Percentiles rank a stretch among this genome's conserved stretches.
Evolutionary conservation across 2,329 filamentous ascomycete species (phyloP).

Genomic region (Ophiosphaerella narmari): DNA sequence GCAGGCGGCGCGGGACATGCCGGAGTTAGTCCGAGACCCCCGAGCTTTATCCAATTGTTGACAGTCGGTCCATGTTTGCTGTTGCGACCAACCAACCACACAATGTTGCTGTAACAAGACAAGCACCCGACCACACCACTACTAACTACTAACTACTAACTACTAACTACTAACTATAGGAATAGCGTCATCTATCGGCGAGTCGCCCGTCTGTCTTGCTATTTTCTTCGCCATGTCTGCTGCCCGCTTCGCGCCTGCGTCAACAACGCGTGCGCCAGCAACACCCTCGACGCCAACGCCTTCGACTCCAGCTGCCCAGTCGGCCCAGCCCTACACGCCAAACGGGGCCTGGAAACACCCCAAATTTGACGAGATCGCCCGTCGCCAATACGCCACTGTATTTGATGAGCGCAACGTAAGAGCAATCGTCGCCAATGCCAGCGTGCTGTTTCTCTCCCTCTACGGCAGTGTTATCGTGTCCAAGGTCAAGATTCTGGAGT

Average conservation of each 20-base stretch:
- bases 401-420: conserved; percentile 80
- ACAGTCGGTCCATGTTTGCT: conserved; percentile 6
- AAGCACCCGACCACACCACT: not conserved
- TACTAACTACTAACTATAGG: conserved; percentile 33
- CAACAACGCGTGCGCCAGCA: conserved; percentile 8
- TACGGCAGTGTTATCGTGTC: conserved; percentile 30
- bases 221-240: conserved; percentile 20
- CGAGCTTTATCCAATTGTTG: conserved; percentile 1
- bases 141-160: conserved; percentile 33
- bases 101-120: not conserved
- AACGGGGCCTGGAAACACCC: conserved; percentile 91
- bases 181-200: conserved; percentile 3
- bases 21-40: not conserved
- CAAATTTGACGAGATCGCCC: conserved; percentile 81
- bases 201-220: too few species aligned
- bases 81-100: conserved; percentile 1
- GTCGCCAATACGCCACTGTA: conserved; percentile 74
- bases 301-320: conserved; percentile 32
- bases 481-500: conserved; percentile 25
- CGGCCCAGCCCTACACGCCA: conserved; percentile 36
- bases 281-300: conserved; percentile 29
- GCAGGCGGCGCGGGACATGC: not conserved
- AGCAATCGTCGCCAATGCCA: conserved; percentile 70
- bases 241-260: conserved; percentile 13
- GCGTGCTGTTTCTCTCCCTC: conserved; percentile 58